Base-by-base conservation (phyloP, 1,284 basidiomycete species). In the Earliella scabrosa region DNA sequence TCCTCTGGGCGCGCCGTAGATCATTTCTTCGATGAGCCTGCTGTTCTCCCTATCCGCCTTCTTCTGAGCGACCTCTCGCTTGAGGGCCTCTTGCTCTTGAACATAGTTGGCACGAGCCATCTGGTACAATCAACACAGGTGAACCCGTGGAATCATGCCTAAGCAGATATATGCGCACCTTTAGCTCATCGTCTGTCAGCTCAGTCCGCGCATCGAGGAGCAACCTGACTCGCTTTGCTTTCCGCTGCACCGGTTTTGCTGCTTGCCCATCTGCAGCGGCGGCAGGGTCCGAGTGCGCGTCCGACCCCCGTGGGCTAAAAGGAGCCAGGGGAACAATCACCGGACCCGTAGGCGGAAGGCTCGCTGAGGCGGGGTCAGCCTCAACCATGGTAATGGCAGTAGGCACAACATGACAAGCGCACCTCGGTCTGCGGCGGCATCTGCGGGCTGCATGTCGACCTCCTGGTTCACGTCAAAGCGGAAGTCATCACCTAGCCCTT, bases 181-280 rank as follows among this genome's bases (percentile, higher is more conserved):
- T 88, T 36, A 93, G 72, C 71, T 92, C 90, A 14, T 89, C 86
- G 56, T 92, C 88, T 3, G 88, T 89, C 26, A 93, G 73, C 66
- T 93, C 90, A 5, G 83, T 92, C 56, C 87, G 78, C 6, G 76
- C 71, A 69, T 93, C 91, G 5, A 92, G 54, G 2, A 77, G 62
- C 9, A 75, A 50, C 29, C 72, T 62, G 10, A 72, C 71, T n/a
- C 73, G 73, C 59, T 76, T 78, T 7, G 64, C 40, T 51, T 69
- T 74, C 53, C 65, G 70, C 39, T 60, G 62, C 4, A 61, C 46
- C 75, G 75, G 20, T 69, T 75, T 67, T 78, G 81, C 44, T 55
- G 45, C 65, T 73, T 80, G 66, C 66, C 26, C 18, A 4, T 44
- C 45, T 13, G 36, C 44, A 10, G 51, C 53, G 0, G 38, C 46